A percentile compares a stretch with the other conserved stretches of the same genome.
These are phyloP conservation scores for Mycena galopus DNA, from an alignment of 768 basidiomycete genomes.

Conservation along the genomic window DNA sequence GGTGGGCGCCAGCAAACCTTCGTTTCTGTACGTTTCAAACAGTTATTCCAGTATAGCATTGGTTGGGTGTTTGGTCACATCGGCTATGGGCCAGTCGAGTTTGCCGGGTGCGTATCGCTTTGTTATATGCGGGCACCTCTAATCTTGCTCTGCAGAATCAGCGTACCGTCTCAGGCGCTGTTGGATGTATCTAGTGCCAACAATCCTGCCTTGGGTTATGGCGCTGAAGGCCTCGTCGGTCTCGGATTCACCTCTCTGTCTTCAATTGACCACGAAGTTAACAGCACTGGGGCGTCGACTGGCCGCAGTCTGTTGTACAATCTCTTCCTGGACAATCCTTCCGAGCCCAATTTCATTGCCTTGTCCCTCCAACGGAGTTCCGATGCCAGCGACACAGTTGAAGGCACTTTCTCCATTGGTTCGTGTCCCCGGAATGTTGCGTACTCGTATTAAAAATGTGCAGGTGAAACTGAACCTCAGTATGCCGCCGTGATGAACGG, in stretches of 20 bases:
- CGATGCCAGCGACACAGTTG: conserved; percentile 64
- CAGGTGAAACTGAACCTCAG: conserved; percentile 76
- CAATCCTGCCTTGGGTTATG: conserved; percentile 82
- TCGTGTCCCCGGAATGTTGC: conserved; percentile 30
- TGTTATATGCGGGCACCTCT: conserved; percentile 1
- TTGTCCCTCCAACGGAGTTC: conserved; percentile 77
- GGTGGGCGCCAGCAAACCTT: conserved; percentile 53
- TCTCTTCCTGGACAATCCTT: conserved; percentile 75
- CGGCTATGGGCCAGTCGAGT: conserved; percentile 71
- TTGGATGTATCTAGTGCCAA: conserved; percentile 72
- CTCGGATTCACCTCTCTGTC: conserved; percentile 86
- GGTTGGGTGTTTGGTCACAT: conserved; percentile 83
- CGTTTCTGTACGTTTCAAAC: background rate
- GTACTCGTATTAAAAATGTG: background rate
- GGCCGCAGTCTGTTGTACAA: conserved; percentile 84
- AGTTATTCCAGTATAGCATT: conserved; percentile 74
- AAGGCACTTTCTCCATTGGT: conserved; percentile 84
- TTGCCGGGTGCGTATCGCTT: conserved; percentile 70
- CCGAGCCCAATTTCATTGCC: conserved; percentile 84
- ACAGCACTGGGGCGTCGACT: conserved; percentile 65
- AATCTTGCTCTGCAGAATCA: conserved; percentile 58
- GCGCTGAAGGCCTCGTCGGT: conserved; percentile 79
- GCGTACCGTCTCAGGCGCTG: conserved; percentile 77
- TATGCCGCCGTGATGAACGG: conserved; percentile 73
- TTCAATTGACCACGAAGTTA: conserved; percentile 72